phyloP scores from a whole-genome alignment of 345 rosid genomes.

The Eucalyptus coolabah region DNA sequence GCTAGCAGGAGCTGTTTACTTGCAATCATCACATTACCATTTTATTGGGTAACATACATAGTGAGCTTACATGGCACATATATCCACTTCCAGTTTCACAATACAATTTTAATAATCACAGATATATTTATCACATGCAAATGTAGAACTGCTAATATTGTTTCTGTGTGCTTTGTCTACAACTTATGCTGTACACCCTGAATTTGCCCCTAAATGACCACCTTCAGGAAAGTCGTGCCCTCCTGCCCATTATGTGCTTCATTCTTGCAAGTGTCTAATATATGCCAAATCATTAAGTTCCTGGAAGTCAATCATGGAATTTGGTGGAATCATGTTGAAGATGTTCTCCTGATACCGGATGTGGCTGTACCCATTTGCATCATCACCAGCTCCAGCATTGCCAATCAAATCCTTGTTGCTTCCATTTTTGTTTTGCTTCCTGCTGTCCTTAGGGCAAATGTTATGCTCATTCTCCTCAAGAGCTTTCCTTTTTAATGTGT shows the following conservation, averaged over 20 bases:
- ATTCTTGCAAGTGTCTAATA: neutral
- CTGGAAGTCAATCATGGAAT: slow-evolving; percentile 2
- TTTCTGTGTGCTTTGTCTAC: neutral
- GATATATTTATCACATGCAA: neutral
- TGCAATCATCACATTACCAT: neutral
- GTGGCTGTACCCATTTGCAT: slow-evolving; percentile 1
- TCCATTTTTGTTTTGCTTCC: neutral
- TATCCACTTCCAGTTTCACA: neutral
- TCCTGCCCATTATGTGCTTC: neutral
- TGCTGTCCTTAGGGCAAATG: neutral
- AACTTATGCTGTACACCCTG: neutral
- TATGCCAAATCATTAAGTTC: neutral
- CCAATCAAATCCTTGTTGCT: neutral
- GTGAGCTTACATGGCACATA: neutral
- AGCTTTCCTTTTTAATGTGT: slow-evolving; percentile 10
- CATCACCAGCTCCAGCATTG: neutral
- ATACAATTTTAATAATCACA: neutral
- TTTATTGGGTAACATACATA: neutral
- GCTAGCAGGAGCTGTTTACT: neutral
- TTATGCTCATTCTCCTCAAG: slow-evolving; percentile 1
- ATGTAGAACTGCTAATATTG: neutral
- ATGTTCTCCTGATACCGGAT: slow-evolving; percentile 3
- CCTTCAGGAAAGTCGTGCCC: neutral
- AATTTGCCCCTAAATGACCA: neutral
- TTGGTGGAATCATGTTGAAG: slow-evolving; percentile 3